Evolutionary conservation across 805 yeast genomes (phyloP).

Genomic region (Zygosaccharomyces kombuchaensis): DNA sequence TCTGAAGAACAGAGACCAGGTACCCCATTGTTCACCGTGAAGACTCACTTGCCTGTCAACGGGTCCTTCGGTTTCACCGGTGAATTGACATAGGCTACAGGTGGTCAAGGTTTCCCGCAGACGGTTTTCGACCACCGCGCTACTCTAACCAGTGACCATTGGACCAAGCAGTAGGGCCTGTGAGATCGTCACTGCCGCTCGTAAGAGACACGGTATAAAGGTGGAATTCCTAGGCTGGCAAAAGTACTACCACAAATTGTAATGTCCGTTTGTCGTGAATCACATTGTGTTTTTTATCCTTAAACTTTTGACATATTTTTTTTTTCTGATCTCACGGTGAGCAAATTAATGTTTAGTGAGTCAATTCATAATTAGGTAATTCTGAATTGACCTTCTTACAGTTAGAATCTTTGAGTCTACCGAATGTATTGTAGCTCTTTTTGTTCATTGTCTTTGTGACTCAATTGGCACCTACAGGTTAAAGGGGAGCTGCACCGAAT

Average conservation of each 20-base stretch:
- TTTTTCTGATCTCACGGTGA: neutral
- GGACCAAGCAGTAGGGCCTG: conserved; percentile 76
- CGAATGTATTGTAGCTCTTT: neutral
- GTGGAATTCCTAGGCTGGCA: conserved; percentile 98
- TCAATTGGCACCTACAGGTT: no score
- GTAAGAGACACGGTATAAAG: conserved; percentile 97
- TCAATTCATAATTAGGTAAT: no score
- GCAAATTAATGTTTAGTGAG: neutral
- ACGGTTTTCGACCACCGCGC: conserved; percentile 99
- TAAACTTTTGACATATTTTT: neutral
- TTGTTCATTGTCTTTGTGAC: no score
- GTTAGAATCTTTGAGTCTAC: neutral
- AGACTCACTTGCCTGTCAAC: conserved; percentile 99
- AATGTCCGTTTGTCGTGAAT: conserved; percentile 27
- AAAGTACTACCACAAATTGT: conserved; percentile 94
- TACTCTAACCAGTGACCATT: conserved; percentile 86
- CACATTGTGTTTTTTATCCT: conserved; percentile 13
- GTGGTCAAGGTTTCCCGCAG: conserved; percentile 99
- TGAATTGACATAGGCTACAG: conserved; percentile 99
- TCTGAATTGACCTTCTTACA: neutral
- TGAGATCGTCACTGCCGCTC: conserved; percentile 58
- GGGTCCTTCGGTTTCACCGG: conserved; percentile 99
- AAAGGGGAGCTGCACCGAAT: no score
- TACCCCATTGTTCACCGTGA: conserved; percentile 99
- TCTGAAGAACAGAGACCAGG: conserved; percentile 99